phyloP scores from a whole-genome alignment of 805 yeast genomes.

The Komagataella phaffii region DNA sequence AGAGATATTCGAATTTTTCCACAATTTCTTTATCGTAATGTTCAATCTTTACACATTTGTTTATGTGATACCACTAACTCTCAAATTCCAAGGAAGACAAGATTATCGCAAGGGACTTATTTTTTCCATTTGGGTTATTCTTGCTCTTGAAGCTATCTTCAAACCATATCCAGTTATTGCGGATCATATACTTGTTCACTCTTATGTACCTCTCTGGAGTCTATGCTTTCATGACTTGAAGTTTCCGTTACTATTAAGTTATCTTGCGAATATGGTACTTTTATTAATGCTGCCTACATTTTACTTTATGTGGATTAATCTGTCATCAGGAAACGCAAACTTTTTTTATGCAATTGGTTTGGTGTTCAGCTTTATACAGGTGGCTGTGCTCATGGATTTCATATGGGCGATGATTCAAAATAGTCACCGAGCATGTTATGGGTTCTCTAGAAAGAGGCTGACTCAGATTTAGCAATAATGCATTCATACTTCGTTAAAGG shows the following conservation, averaged over 20 bases:
- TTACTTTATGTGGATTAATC: constrained; percentile 86
- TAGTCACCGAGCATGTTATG: constrained; percentile 33
- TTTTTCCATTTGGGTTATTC: constrained; percentile 25
- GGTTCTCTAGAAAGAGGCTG: constrained; percentile 19
- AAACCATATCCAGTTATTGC: constrained; percentile 81
- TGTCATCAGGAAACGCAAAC: constrained; percentile 92
- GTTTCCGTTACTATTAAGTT: constrained; percentile 15
- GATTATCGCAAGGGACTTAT: constrained; percentile 9
- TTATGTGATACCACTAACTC: constrained; percentile 60
- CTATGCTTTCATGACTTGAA: constrained; percentile 13
- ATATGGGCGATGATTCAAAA: constrained; percentile 65
- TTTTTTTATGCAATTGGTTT: constrained; percentile 91
- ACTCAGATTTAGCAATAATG: constrained; percentile 21
- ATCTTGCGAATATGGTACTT: constrained; percentile 13
- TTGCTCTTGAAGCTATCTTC: constrained; percentile 37
- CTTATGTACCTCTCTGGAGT: constrained; percentile 16
- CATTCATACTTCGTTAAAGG: neutral
- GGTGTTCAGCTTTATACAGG: constrained; percentile 61
- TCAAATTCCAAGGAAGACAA: constrained; percentile 33
- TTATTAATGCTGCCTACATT: constrained; percentile 73
- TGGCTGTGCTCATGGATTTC: constrained; percentile 58
- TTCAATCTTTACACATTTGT: constrained; percentile 65
- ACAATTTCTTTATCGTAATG: constrained; percentile 68
- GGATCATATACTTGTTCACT: constrained; percentile 39
- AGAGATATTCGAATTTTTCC: constrained; percentile 86